These are phyloP conservation scores for Polytrichum commune DNA, from an alignment of 225 moss, liverwort and hornwort genomes.

Conservation along the genomic window DNA sequence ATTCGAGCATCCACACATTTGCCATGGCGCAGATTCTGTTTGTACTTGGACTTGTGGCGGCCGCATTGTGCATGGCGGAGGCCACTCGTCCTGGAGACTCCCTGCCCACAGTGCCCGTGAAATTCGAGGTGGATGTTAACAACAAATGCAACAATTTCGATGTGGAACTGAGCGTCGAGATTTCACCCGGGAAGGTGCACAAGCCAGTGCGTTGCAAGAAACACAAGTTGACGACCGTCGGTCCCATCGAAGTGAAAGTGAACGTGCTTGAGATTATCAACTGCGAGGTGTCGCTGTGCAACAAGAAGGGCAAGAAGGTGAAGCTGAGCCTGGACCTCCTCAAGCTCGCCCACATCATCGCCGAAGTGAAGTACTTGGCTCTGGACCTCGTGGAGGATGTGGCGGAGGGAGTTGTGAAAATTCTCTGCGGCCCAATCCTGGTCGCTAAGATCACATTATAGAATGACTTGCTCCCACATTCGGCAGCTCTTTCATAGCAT, in stretches of 20 bases:
- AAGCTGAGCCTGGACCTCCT: neutral
- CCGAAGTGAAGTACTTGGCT: neutral
- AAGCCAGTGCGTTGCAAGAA: neutral
- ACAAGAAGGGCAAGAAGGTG: neutral
- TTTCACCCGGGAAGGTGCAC: neutral
- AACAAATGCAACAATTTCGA: neutral
- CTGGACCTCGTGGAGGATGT: neutral
- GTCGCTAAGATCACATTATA: neutral
- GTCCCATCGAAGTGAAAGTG: neutral
- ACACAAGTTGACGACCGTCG: neutral
- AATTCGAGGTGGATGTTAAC: neutral
- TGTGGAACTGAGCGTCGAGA: neutral
- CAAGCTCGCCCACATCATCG: neutral
- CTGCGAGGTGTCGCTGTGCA: neutral
- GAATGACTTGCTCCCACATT: neutral
- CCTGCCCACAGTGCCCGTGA: neutral
- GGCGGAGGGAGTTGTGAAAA: neutral
- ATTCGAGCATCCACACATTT: neutral
- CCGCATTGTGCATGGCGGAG: neutral
- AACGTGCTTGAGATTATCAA: neutral
- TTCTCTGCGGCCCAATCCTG: neutral
- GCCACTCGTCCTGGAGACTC: neutral
- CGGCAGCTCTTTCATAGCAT: no score
- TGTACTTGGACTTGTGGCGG: neutral
- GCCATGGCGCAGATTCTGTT: neutral